Base-by-base conservation (phyloP, 257 asterid genomes). In the Galeopsis tetrahit region DNA sequence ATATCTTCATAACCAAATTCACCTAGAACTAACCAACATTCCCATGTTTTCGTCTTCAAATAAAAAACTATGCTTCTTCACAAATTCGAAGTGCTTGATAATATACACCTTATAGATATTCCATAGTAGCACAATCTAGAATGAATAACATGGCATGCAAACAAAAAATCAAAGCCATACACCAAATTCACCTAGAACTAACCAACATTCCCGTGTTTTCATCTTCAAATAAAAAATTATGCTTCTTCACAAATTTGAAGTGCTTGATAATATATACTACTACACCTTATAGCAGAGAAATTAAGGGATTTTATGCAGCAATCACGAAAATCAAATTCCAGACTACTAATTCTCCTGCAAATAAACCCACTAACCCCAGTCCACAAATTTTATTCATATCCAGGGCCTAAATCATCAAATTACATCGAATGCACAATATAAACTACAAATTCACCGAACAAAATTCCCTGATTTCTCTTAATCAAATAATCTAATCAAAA, bases 401-500 rank as follows among this genome's bases (percentile, higher is more conserved):
- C 78, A 46, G 61, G 14, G 51, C n/a, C 60, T 28, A 48, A 53
- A 51, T 10, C 49, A 61, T 48, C 49, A 68, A 36, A 67, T 21
- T 58, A 32, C 43, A 65, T 68, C 57, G 17, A 46, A 70, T 48
- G 58, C 43, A 38, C 4, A 13, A 38, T 59, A 51, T 5, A 52
- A 13, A 6, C 66, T 34, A 9, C 66, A 61, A n/a, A 11, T 35
- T 6, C 38, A 40, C 31, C 28, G 60, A 9, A 75, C n/a, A 56
- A 39, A 69, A n/a, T 69, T 32, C 68, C 72, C 49, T 9, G 21
- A n/a, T 31, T 55, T 10, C 42, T 10, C 32, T 31, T 4, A 2
- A 52, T 32, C 33, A 56, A 74, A n/a, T 21, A 66, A 43, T 74
- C 36, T 48, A 44, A 51, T 68, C 52, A 66, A 66, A 6, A 56